phyloP scores from a whole-genome alignment of 2,329 filamentous ascomycete genomes.

The Aphanoascus verrucosus region DNA sequence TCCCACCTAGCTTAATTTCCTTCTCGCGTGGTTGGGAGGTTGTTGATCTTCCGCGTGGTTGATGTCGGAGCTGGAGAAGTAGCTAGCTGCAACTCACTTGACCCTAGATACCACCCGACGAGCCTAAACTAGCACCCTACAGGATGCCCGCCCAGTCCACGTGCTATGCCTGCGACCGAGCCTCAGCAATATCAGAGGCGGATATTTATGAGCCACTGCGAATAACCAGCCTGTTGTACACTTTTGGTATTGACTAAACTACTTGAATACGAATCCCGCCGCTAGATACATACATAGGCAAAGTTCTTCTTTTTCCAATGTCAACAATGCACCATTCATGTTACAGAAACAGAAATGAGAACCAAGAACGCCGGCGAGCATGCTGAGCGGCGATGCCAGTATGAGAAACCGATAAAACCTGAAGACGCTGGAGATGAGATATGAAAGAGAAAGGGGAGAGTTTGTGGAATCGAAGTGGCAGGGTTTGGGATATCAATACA shows the following conservation, averaged over 20 bases:
- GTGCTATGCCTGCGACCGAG: no score
- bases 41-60: not conserved
- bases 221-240: constrained; percentile 5
- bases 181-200: no score
- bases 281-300: not conserved
- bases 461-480: not conserved
- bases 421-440: constrained; percentile 2
- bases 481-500: not conserved
- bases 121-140: no score
- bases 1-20: not conserved
- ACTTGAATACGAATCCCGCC: constrained; percentile 1
- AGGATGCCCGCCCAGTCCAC: no score
- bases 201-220: no score
- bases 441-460: not conserved
- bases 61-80: not conserved
- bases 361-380: constrained; percentile 6
- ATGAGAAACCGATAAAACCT: not conserved
- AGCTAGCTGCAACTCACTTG: not conserved
- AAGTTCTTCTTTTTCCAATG: not conserved
- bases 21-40: not conserved
- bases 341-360: not conserved
- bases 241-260: constrained; percentile 1
- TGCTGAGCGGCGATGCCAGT: constrained; percentile 9
- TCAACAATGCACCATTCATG: not conserved
- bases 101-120: no score